Conservation (phyloP, 2,329 filamentous ascomycete species). For the Phaeophleospora eucalypticola region DNA sequence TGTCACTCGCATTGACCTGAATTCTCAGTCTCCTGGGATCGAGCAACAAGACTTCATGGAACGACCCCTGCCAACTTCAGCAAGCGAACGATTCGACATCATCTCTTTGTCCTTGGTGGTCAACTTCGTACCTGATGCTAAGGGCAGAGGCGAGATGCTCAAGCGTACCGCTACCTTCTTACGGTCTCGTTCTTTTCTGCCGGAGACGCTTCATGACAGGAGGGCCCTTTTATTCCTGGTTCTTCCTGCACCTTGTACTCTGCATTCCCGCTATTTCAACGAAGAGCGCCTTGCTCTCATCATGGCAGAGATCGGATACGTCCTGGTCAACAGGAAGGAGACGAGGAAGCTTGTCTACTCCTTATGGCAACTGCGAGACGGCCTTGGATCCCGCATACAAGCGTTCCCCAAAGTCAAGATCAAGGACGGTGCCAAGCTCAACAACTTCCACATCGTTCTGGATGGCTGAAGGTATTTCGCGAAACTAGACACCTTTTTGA, state of each 20-base stretch:
- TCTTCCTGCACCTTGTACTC: slow-evolving; percentile 78
- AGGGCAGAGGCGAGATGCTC: slow-evolving; percentile 78
- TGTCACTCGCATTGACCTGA: slow-evolving; percentile 81
- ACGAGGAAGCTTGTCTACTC: slow-evolving; percentile 85
- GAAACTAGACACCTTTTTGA: neutral
- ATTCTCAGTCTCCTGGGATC: slow-evolving; percentile 79
- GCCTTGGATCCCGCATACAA: slow-evolving; percentile 22
- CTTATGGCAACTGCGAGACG: slow-evolving; percentile 62
- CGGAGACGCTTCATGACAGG: slow-evolving; percentile 1
- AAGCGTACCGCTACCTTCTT: slow-evolving; percentile 69
- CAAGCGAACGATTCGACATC: slow-evolving; percentile 71
- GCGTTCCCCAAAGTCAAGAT: slow-evolving; percentile 70
- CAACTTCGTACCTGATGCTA: slow-evolving; percentile 83
- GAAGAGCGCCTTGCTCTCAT: slow-evolving; percentile 65
- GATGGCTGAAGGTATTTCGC: neutral
- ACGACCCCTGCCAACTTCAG: slow-evolving; percentile 63
- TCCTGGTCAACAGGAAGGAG: slow-evolving; percentile 60
- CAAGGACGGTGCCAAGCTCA: slow-evolving; percentile 69
- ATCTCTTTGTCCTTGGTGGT: slow-evolving; percentile 89
- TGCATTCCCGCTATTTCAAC: slow-evolving; percentile 86
- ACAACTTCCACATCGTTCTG: slow-evolving; percentile 67
- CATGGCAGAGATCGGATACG: slow-evolving; percentile 74
- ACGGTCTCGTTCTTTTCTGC: slow-evolving; percentile 26
- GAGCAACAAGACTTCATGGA: slow-evolving; percentile 92
- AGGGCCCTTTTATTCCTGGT: slow-evolving; percentile 68